phyloP scores from a whole-genome alignment of 768 basidiomycete species.

The Hortiboletus campestris region DNA sequence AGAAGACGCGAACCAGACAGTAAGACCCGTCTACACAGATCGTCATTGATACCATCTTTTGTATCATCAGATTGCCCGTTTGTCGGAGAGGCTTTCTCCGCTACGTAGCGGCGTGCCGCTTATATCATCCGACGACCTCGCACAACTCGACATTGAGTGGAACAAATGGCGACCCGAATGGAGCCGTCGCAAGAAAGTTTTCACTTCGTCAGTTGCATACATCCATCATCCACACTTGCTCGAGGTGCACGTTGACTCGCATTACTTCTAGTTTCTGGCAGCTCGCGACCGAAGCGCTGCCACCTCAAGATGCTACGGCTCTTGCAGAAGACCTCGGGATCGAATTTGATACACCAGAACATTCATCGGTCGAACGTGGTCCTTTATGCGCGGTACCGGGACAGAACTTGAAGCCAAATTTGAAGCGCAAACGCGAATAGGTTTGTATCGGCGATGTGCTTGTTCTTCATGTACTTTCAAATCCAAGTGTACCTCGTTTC shows the following conservation, averaged over 20 bases:
- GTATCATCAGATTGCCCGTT: constrained; percentile 50
- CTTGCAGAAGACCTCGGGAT: constrained; percentile 83
- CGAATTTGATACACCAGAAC: constrained; percentile 74
- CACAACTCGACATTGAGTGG: constrained; percentile 72
- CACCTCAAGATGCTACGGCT: constrained; percentile 59
- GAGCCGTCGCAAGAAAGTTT: neutral
- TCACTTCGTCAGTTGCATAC: neutral
- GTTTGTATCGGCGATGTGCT: neutral
- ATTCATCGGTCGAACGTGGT: constrained; percentile 59
- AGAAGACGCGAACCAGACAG: constrained; percentile 48
- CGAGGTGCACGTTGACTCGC: neutral
- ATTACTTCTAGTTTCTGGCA: constrained; percentile 65
- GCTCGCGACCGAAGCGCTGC: constrained; percentile 61
- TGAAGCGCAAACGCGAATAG: constrained; percentile 54
- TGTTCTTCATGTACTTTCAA: neutral
- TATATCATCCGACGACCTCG: constrained; percentile 70
- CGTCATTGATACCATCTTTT: constrained; percentile 1
- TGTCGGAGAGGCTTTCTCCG: constrained; percentile 53
- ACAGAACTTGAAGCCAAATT: constrained; percentile 29
- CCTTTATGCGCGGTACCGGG: constrained; percentile 46
- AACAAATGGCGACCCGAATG: constrained; percentile 29
- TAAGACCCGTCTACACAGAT: constrained; percentile 34
- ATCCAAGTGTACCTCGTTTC: neutral
- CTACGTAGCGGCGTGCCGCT: constrained; percentile 62
- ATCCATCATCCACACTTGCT: neutral